These are phyloP conservation scores for Biscogniauxia sp. DNA, from an alignment of 2,329 filamentous ascomycete genomes.

Conservation along the genomic window DNA sequence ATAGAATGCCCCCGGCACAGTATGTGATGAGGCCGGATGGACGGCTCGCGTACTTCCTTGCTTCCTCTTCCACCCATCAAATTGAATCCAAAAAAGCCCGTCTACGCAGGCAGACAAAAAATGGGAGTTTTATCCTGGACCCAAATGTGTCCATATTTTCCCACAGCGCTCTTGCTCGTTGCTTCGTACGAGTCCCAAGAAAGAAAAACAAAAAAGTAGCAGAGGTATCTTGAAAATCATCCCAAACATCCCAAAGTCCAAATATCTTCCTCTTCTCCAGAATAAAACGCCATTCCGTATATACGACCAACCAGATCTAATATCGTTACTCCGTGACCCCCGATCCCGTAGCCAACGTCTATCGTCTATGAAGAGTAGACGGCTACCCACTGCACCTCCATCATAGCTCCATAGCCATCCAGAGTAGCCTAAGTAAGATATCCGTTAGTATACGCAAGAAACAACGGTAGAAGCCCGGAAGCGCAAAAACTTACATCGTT, in stretches of 20 bases:
- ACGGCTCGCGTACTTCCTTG: background rate
- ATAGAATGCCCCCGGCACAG: constrained; percentile 2
- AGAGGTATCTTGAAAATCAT: constrained; percentile 28
- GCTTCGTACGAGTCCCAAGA: background rate
- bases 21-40: background rate
- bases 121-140: background rate
- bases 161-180: background rate
- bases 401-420: constrained; percentile 32
- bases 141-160: background rate
- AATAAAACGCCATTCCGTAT: constrained; percentile 23
- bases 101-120: no score
- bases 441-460: constrained; percentile 12
- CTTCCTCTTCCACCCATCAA: background rate
- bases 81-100: background rate
- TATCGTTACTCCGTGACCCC: constrained; percentile 11
- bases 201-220: constrained; percentile 18
- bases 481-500: constrained; percentile 26
- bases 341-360: background rate
- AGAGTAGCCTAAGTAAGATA: constrained; percentile 19
- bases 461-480: background rate
- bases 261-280: constrained; percentile 5
- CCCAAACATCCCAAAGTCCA: constrained; percentile 6
- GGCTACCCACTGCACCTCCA: constrained; percentile 33
- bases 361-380: constrained; percentile 29
- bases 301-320: constrained; percentile 18